Evolutionary conservation across 106 monocot species (phyloP).

Genomic region (Amphibolis antarctica): DNA sequence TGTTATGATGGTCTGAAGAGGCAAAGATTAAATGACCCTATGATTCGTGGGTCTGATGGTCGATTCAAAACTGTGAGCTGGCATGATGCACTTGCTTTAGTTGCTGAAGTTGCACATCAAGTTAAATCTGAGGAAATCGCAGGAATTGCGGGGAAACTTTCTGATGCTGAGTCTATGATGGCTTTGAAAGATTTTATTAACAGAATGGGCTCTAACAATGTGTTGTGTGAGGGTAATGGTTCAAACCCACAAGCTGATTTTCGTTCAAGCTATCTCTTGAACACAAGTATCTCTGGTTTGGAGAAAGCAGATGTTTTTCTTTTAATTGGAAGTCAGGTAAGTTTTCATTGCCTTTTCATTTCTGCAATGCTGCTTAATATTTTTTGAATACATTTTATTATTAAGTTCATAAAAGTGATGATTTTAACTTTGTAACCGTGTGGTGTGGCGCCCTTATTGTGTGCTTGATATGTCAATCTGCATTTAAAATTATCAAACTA

Average conservation of each 20-base stretch:
- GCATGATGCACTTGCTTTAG: conserved; percentile 85
- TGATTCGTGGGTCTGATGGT: conserved; percentile 96
- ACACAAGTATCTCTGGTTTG: conserved; percentile 82
- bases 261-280: conserved; percentile 68
- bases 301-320: conserved; percentile 92
- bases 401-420: too few species aligned
- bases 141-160: conserved; percentile 92
- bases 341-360: not conserved
- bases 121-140: conserved; percentile 92
- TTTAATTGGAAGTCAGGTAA: conserved; percentile 88
- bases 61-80: conserved; percentile 80
- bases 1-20: conserved; percentile 97
- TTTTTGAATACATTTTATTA: too few species aligned
- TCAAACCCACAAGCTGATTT: conserved; percentile 65
- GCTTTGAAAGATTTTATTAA: conserved; percentile 92
- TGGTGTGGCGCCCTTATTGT: too few species aligned
- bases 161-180: conserved; percentile 99
- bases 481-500: too few species aligned
- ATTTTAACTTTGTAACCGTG: too few species aligned
- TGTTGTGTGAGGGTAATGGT: conserved; percentile 89
- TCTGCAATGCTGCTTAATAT: too few species aligned
- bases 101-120: conserved; percentile 79
- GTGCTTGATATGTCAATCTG: too few species aligned
- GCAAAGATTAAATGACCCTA: conserved; percentile 94
- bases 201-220: conserved; percentile 83